These are phyloP conservation scores for Musa troglodytarum DNA, from an alignment of 176 grass and related monocot genomes.

Conservation along the genomic window DNA sequence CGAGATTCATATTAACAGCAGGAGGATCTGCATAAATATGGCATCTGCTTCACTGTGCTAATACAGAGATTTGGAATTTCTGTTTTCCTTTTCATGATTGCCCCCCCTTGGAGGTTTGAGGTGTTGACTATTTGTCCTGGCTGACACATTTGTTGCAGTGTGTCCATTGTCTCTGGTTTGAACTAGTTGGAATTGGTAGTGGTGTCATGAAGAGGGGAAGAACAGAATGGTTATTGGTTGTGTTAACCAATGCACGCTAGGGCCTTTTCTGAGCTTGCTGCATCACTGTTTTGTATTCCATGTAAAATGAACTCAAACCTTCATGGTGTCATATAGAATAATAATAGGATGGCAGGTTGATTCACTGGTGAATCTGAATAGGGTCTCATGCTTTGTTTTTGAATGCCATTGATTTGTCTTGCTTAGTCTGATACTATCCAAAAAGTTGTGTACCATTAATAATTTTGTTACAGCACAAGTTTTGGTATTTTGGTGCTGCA, in stretches of 20 bases:
- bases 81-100: background rate
- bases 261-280: background rate
- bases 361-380: background rate
- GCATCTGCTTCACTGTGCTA: background rate
- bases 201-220: background rate
- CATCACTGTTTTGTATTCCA: background rate
- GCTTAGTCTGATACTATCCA: too few relatives aligned
- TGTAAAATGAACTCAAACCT: constrained; percentile 3
- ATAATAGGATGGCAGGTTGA: background rate
- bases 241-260: background rate
- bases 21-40: too few relatives aligned
- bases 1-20: constrained; percentile 1
- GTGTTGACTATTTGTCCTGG: background rate
- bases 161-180: background rate
- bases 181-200: background rate
- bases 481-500: too few relatives aligned
- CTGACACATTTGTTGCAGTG: background rate
- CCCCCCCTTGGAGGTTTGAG: background rate
- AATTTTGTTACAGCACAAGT: too few relatives aligned
- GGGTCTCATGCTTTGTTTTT: background rate
- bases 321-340: constrained; percentile 4
- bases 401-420: too few relatives aligned
- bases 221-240: background rate
- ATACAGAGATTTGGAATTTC: background rate
- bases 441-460: too few relatives aligned